Base-by-base conservation (phyloP, 1,139 yeast species). In the Sugiyamaella japonica region DNA sequence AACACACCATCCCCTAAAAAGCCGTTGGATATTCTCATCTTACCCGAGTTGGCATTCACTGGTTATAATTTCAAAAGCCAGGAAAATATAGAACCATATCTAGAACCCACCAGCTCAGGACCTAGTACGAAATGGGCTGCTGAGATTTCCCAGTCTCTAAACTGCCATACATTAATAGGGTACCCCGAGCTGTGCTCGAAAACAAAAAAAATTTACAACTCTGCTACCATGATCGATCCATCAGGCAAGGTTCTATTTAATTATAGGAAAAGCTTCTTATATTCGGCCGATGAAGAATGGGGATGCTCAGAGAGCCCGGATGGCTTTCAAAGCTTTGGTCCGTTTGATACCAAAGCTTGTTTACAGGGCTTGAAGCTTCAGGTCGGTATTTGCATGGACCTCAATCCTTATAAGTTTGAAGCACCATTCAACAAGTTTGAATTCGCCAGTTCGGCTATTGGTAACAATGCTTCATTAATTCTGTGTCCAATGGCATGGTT, bases 361-460 rank as follows among this genome's bases (percentile, higher is more conserved):
- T 13, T 42, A 12, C 34, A 48, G 7, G 52, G 50, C 10, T 15
- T 57, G 7, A 60, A 69, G 10, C 73, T 86, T 0, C 79, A 83
- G 44, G 76, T 90, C 55, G 97, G 97, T 0, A 89, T 91, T n/a
- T 91, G 97, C 68, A 91, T 90, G 98, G 98, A 90, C 69, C 71
- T 91, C 59, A 90, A 89, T 67, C 97, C 97, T 0, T 86, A 88
- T 68, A 79, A 86, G 66, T 91, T 90, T 67, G 76, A 80, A 61
- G 90, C 96, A 1, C 90, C 95, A 1, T 89, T 88, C 70, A 76
- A 79, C 42, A 77, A 75, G 36, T 89, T 79, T 67, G 97, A 91
- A 67, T 89, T 88, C 69, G 79, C 91, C 0, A 67, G 71, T 29
- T 74, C 77, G 51, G 84, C 89, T 56, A 68, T 74, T 34, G 64